Evolutionary conservation across 192 early-diverging fungal genomes (phyloP).

Genomic region (Umbelopsis isabellina): DNA sequence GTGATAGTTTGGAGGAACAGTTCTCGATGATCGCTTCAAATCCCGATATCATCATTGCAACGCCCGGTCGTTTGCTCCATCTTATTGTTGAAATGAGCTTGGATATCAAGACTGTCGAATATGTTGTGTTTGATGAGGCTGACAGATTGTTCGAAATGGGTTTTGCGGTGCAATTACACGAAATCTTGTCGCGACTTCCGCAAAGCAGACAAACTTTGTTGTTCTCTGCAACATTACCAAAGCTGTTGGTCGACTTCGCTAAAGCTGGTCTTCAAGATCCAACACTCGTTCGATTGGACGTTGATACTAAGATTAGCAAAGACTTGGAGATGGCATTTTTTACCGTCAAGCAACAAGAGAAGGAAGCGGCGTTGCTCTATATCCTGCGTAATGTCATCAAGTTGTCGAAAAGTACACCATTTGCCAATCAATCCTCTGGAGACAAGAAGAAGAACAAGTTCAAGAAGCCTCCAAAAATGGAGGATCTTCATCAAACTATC

Average conservation of each 20-base stretch:
- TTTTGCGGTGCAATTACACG: slow-evolving; percentile 93
- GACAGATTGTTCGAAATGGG: slow-evolving; percentile 98
- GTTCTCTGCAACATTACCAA: slow-evolving; percentile 96
- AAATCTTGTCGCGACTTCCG: slow-evolving; percentile 86
- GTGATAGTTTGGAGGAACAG: slow-evolving; percentile 96
- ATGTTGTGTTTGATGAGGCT: slow-evolving; percentile 99
- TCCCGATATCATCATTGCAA: slow-evolving; percentile 90
- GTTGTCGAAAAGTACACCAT: slow-evolving; percentile 51
- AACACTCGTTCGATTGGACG: slow-evolving; percentile 89
- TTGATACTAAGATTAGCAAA: slow-evolving; percentile 91
- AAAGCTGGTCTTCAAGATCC: slow-evolving; percentile 95
- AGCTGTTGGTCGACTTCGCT: slow-evolving; percentile 93
- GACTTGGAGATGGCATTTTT: slow-evolving; percentile 98
- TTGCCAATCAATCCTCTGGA: slow-evolving; percentile 45
- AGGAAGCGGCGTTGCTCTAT: slow-evolving; percentile 89
- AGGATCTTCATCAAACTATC: slow-evolving; percentile 74
- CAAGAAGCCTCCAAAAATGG: slow-evolving; percentile 31
- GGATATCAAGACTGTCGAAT: slow-evolving; percentile 87
- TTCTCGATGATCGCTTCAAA: slow-evolving; percentile 92
- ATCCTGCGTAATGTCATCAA: slow-evolving; percentile 80
- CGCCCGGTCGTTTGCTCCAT: slow-evolving; percentile 84
- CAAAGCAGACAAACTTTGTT: slow-evolving; percentile 86
- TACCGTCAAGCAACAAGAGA: slow-evolving; percentile 79
- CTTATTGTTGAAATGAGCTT: slow-evolving; percentile 90
- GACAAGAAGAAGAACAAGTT: slow-evolving; percentile 44